Conservation (phyloP, 257 asterid species). For the Solanum paucissectum region DNA sequence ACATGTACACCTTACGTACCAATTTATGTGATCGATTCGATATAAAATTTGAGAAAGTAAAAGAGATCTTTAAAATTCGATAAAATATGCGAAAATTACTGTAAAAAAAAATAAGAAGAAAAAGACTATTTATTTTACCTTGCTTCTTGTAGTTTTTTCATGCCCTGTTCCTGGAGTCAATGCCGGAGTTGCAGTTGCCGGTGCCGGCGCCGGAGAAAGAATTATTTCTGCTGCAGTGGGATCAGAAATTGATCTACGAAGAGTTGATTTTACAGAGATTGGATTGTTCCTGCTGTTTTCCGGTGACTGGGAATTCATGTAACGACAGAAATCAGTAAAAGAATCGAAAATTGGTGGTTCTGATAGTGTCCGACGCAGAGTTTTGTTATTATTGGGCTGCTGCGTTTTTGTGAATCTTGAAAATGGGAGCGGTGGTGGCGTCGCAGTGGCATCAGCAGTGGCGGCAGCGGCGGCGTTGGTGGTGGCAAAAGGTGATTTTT, state of each 20-base stretch:
- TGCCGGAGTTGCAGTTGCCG: background rate
- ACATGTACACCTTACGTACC: accelerated
- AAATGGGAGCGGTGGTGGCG: background rate
- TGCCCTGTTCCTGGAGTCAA: background rate
- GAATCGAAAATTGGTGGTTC: background rate
- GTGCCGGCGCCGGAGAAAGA: background rate
- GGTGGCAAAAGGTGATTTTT: background rate
- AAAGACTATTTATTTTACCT: background rate
- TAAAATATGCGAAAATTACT: background rate
- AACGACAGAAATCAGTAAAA: background rate
- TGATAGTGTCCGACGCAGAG: background rate
- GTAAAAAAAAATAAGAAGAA: background rate
- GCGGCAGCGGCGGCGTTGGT: background rate
- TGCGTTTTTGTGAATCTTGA: background rate
- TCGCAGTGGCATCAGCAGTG: background rate
- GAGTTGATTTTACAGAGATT: background rate
- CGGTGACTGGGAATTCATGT: conserved; percentile 1
- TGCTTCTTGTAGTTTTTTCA: background rate
- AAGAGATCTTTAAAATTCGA: background rate
- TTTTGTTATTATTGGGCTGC: background rate
- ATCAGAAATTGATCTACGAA: background rate
- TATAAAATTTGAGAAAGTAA: background rate
- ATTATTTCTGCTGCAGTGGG: background rate
- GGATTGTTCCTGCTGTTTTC: background rate
- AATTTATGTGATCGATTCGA: background rate